Base-by-base conservation (phyloP, 139 green algal species). In the Gonium pectorale region DNA sequence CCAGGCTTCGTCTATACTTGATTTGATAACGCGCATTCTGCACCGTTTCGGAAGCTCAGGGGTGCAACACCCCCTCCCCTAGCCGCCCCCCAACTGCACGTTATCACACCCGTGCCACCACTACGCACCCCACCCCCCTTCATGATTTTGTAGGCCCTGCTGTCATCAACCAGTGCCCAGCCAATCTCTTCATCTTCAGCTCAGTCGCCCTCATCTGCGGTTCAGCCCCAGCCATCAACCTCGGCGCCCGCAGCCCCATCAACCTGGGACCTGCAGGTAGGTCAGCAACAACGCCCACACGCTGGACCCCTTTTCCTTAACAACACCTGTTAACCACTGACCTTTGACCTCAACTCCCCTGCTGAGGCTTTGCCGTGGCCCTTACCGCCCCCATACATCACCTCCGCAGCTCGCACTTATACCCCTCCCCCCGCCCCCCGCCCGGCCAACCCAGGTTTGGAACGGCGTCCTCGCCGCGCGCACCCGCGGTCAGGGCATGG, bases 201-300 rank as follows among this genome's bases (percentile, higher is more conserved):
- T n/a, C 68, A 43, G 15, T 27, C 68, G 27, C 68, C 70, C 8
- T 8, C 21, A 31, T 13, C 37, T 5, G 41, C 37, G 17, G 15
- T 26, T n/a, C 49, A 19, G 5, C 51, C 9, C 24, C 24, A 24
- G 24, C 49, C 67, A 38, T 9, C 35, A 31, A 15, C 67, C 37
- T 3, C 46, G 26, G 37, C 79, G 22, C 6, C 52, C 33, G 44
- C 51, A 27, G 13, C 27, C 0, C 5, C 22, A 4, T 24, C 8
- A 35, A 49, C 59, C 26, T 38, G 81, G 70, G 38, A 66, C 52
- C 81, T 54, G 13, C 68, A 77, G 40, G 67, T 74, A n/a, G n/a
- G n/a, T n/a, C n/a, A n/a, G n/a, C n/a, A n/a, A n/a, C n/a, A n/a
- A n/a, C n/a, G n/a, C n/a, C n/a, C n/a, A n/a, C n/a, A n/a, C n/a